phyloP scores from a whole-genome alignment of 2,329 filamentous ascomycete genomes.

The Aspergillaceae sp. region DNA sequence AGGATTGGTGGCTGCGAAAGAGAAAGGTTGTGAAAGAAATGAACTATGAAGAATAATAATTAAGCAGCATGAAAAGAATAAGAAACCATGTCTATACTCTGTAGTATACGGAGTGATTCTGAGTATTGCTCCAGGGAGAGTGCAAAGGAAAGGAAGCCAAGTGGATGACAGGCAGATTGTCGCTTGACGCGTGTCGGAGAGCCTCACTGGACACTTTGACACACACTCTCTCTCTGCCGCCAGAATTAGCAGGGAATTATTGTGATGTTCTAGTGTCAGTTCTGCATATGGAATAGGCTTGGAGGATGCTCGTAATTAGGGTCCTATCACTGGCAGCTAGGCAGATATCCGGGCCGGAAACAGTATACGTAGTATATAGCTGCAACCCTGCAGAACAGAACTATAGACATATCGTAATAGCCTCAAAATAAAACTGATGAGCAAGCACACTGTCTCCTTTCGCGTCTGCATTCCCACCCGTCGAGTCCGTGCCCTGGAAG shows the following conservation, averaged over 20 bases:
- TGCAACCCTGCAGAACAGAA: too few species aligned
- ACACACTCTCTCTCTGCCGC: too few species aligned
- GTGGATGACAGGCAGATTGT: background rate
- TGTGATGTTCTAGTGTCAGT: too few species aligned
- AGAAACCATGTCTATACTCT: background rate
- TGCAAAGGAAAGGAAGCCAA: slow-evolving; percentile 44
- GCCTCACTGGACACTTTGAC: too few species aligned
- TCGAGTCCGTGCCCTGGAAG: slow-evolving; percentile 24
- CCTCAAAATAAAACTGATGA: slow-evolving; percentile 28
- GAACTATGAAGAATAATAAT: background rate
- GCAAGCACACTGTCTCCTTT: slow-evolving; percentile 15
- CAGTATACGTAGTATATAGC: too few species aligned
- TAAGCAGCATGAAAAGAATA: background rate
- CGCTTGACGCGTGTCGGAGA: background rate
- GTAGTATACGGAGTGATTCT: background rate
- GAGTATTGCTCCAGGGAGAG: background rate
- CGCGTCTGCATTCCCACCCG: slow-evolving; percentile 27
- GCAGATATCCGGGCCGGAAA: too few species aligned
- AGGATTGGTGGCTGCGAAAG: background rate
- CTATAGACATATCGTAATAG: slow-evolving; percentile 16
- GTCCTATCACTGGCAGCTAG: too few species aligned
- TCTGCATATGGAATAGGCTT: too few species aligned
- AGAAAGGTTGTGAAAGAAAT: background rate
- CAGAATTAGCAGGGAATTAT: too few species aligned
- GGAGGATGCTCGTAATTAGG: too few species aligned